Base-by-base conservation (phyloP, 768 basidiomycete genomes). In the Suillus spraguei region DNA sequence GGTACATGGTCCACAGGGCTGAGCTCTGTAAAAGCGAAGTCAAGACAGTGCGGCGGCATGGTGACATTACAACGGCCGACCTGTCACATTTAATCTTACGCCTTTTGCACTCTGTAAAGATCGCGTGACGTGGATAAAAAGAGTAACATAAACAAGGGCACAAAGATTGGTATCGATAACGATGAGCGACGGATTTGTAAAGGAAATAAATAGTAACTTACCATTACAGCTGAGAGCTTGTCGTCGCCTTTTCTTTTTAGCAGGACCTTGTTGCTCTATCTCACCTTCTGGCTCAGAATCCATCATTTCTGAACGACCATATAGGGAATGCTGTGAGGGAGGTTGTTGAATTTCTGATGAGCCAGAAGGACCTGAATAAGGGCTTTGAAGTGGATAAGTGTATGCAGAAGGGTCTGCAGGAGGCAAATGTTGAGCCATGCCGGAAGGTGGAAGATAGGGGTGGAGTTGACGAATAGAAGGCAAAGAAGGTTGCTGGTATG, bases 21-120 rank as follows among this genome's bases (percentile, higher is more conserved):
- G 90, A 16, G 85, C 82, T 73, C 92, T 91, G 69, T 42, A 65
- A 58, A 69, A 60, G 68, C 64, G 66, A 64, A 61, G 71, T 77
- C 63, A 78, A 65, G 38, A 49, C 9, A 41, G 42, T 5, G 5
- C n/a, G 1, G 68, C 47, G 66, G 66, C 14, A 39, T 9, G 60
- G 59, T 13, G 61, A 53, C 36, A 60, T 22, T 20, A 71, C 60
- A 66, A 61, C 64, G 41, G 55, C 67, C 80, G 70, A 72, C 89
- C 90, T 90, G 79, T 94, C 91, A 75, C 92, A 94, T 72, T 90
- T 91, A 76, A 94, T 94, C 81, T 94, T 94, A 49, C 92, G 84
- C 69, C 92, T 79, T 75, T 94, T 94, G 75, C 92, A 94, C 74
- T 93, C 92, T 92, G 71, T 55, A 61, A 47, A 60, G 60, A 58